Base-by-base conservation (phyloP, 176 grass and related monocot genomes). In the Oryza brachyantha region DNA sequence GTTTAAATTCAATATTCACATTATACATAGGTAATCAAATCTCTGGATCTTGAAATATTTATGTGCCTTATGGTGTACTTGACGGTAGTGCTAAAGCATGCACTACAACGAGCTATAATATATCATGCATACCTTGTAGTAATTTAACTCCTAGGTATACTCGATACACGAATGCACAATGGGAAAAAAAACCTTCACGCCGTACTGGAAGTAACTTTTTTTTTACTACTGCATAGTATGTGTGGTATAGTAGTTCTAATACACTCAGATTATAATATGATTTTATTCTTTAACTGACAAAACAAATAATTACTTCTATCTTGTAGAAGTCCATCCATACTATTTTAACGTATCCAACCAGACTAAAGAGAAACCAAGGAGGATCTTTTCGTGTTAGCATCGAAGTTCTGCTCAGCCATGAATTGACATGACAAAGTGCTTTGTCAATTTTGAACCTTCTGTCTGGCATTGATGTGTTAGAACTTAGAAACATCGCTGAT, bases 401-500 rank as follows among this genome's bases (percentile, higher is more conserved):
- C 1, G 7, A 50, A 21, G 21, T 50, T 50, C 21, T 70, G 14
- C 14, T 27, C 65, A 50, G 36, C 29, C 50, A n/a, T 69, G 39
- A 62, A 61, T 22, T 77, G n/a, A 62, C 52, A 77, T 50, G 21
- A 28, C 26, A 62, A 29, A 31, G n/a, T 29, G 29, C 5, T 60
- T 76, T 67, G 2, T 78, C 39, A 78, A 64, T 52, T 22, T 71
- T 63, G 40, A 55, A 50, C 19, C 8, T 48, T 72, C 58, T 41
- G 39, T 45, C 26, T 72, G 31, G 4, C 19, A 35, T 57, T 29
- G 43, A 10, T 72, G 17, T 8, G 45, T 13, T 8, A 61, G 28
- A 21, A 13, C 16, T 13, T 8, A 61, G 28, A 21, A 13, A 31
- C 13, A 19, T 36, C 2, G 48, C 46, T 64, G 57, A 72, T 81